These are phyloP conservation scores for Yarrowia bubula DNA, from an alignment of 805 yeast species.

Conservation along the genomic window DNA sequence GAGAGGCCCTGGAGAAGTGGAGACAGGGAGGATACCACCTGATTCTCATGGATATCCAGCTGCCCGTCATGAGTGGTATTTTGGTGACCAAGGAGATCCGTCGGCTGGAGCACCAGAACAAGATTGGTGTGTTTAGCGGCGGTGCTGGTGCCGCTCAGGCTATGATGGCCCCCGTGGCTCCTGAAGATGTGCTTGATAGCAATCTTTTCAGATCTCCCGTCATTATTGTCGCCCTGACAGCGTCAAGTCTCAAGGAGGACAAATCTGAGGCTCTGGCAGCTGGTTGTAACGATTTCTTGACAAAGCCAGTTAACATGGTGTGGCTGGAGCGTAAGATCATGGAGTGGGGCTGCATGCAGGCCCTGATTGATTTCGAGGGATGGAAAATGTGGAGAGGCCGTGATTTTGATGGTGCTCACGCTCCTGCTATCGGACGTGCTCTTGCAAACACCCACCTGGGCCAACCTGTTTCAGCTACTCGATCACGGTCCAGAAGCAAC, in stretches of 20 bases:
- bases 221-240: constrained; percentile 96
- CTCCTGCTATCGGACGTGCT: constrained; percentile 13
- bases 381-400: constrained; percentile 53
- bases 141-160: constrained; percentile 40
- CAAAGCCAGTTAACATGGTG: constrained; percentile 90
- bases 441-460: constrained; percentile 10
- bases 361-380: constrained; percentile 89
- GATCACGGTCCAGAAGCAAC: constrained; percentile 18
- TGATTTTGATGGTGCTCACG: constrained; percentile 8
- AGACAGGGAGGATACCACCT: constrained; percentile 89
- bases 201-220: constrained; percentile 83
- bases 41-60: constrained; percentile 94
- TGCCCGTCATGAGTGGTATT: constrained; percentile 93
- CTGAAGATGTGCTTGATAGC: constrained; percentile 57
- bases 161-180: constrained; percentile 30
- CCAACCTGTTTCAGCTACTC: constrained; percentile 10
- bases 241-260: constrained; percentile 81
- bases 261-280: constrained; percentile 90
- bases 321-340: constrained; percentile 89
- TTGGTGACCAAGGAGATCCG: constrained; percentile 93
- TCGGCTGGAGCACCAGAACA: constrained; percentile 72
- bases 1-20: constrained; percentile 95
- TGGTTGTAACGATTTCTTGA: constrained; percentile 94
- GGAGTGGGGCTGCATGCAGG: constrained; percentile 99
- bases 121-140: constrained; percentile 60